phyloP scores from a whole-genome alignment of 1,284 basidiomycete genomes.

The Cutaneotrichosporon daszewskae region DNA sequence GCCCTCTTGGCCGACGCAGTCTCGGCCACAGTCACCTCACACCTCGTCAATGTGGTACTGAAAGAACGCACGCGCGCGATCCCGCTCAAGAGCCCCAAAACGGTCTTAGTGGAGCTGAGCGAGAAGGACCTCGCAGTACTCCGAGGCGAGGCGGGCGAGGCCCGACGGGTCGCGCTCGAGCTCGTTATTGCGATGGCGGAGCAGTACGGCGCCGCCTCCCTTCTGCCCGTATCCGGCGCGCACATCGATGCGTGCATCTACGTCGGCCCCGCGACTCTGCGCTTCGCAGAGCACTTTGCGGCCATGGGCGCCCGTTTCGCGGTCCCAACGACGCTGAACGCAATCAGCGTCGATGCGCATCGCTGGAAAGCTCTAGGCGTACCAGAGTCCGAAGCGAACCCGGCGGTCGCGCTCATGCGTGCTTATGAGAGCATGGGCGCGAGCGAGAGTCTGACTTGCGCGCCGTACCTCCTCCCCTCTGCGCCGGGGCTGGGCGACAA shows the following conservation, averaged over 20 bases:
- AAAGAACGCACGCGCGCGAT: neutral
- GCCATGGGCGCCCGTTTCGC: constrained; percentile 5
- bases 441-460: constrained; percentile 5
- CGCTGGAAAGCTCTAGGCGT: constrained; percentile 5
- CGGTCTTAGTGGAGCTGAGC: neutral
- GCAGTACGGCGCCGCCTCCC: constrained; percentile 8
- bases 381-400: neutral
- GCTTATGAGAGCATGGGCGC: constrained; percentile 8
- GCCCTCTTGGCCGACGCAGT: neutral
- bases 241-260: constrained; percentile 16
- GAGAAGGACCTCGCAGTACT: neutral
- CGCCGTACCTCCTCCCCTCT: constrained; percentile 12
- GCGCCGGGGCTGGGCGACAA: neutral
- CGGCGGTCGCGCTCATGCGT: neutral
- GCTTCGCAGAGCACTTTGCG: constrained; percentile 8
- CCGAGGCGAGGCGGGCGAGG: constrained; percentile 1
- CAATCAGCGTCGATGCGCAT: constrained; percentile 3
- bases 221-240: constrained; percentile 1
- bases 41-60: too few species aligned
- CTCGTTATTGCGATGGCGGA: constrained; percentile 6
- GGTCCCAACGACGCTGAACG: constrained; percentile 11
- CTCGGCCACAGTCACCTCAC: too few species aligned
- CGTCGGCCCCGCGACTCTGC: constrained; percentile 9
- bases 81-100: neutral
- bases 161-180: constrained; percentile 1